Evolutionary conservation across 2,329 filamentous ascomycete species (phyloP).

Genomic region (Pyrenochaeta sp.): DNA sequence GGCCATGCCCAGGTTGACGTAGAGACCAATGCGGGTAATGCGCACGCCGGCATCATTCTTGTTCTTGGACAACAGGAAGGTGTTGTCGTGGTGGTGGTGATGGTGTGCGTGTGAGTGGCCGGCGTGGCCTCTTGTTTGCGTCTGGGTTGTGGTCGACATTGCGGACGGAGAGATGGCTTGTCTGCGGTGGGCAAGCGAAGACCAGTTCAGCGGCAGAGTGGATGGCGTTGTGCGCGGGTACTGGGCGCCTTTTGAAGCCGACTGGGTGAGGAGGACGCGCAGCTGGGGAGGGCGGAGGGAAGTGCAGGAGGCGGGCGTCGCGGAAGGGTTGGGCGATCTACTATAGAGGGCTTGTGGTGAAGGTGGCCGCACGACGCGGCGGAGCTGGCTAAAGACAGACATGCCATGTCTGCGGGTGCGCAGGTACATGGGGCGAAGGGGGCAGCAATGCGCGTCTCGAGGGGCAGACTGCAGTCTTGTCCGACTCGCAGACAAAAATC

Average conservation of each 20-base stretch:
- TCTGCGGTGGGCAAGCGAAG: conserved; percentile 39
- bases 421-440: conserved; percentile 37
- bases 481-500: conserved; percentile 21
- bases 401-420: conserved; percentile 43
- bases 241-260: conserved; percentile 29
- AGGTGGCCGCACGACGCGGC: conserved; percentile 40
- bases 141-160: conserved; percentile 34
- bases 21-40: conserved; percentile 88
- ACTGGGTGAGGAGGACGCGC: conserved; percentile 43
- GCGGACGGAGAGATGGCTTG: conserved; percentile 37
- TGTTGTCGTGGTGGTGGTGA: conserved; percentile 85
- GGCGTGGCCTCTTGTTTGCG: conserved; percentile 43
- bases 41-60: conserved; percentile 92
- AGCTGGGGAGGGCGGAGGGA: conserved; percentile 21
- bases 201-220: conserved; percentile 41
- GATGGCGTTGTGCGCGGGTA: conserved; percentile 12
- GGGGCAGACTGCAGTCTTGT: conserved; percentile 27
- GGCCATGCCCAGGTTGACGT: conserved; percentile 93
- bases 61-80: conserved; percentile 80
- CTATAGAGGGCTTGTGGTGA: conserved; percentile 27
- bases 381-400: conserved; percentile 40
- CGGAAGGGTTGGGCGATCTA: conserved; percentile 13
- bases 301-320: conserved; percentile 22
- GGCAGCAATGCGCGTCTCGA: conserved; percentile 26
- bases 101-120: conserved; percentile 66